Conservation (phyloP, 2,329 filamentous ascomycete genomes). For the Coniochaeta sp. region DNA sequence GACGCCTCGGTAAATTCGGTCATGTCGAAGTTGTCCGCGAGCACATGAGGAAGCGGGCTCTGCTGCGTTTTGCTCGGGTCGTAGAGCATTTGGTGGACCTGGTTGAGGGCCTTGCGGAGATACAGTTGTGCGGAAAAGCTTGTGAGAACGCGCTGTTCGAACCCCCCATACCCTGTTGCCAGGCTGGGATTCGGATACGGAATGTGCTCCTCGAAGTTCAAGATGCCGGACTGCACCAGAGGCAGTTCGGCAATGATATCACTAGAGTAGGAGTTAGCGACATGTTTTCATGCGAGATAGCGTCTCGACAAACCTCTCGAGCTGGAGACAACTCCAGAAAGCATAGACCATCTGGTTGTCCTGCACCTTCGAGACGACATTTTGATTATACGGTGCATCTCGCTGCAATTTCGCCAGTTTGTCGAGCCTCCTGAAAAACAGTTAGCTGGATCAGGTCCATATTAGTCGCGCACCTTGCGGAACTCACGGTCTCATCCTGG, state of each 20-base stretch:
- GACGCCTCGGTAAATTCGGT: slow-evolving; percentile 32
- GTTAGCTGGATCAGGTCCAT: background rate
- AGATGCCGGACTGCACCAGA: slow-evolving; percentile 52
- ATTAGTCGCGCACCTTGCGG: no score
- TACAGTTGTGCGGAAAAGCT: slow-evolving; percentile 59
- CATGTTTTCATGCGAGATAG: slow-evolving; percentile 14
- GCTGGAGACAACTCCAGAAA: slow-evolving; percentile 89
- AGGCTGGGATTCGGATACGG: slow-evolving; percentile 54
- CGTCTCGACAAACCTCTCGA: slow-evolving; percentile 62
- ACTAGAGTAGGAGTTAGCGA: slow-evolving; percentile 35
- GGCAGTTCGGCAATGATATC: slow-evolving; percentile 86
- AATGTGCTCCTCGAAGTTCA: slow-evolving; percentile 57
- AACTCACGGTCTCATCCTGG: slow-evolving; percentile 68
- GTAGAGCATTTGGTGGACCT: slow-evolving; percentile 52
- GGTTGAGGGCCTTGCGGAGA: slow-evolving; percentile 57
- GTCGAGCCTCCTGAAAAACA: slow-evolving; percentile 36
- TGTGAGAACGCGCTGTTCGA: slow-evolving; percentile 42
- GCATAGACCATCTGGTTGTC: slow-evolving; percentile 67
- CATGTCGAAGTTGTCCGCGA: slow-evolving; percentile 32
- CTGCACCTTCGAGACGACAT: slow-evolving; percentile 30
- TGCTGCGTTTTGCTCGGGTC: slow-evolving; percentile 29
- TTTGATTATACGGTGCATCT: slow-evolving; percentile 13
- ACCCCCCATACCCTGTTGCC: slow-evolving; percentile 31
- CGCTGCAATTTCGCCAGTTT: slow-evolving; percentile 36
- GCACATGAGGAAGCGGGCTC: background rate